Evolutionary conservation across 495 filamentous ascomycete genomes (phyloP), one percentile per base, ranked within the genome.

Genomic region (Aspergillus olivimuriae): DNA sequence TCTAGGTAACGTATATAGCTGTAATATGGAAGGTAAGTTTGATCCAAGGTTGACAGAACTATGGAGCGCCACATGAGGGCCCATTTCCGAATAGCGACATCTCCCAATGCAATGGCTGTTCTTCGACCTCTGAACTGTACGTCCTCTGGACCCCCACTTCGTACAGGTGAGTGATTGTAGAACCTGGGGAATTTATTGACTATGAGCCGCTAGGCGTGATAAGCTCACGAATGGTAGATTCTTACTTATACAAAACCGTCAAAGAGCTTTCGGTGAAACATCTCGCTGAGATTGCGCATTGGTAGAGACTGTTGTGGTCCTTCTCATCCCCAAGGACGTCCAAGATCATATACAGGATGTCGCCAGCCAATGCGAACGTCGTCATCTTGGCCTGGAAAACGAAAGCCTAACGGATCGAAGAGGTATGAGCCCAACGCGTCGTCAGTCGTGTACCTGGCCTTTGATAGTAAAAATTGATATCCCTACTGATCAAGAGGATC

Each of bases 11-110:
- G 77, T 34, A 88, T 74, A 58, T 83, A 87, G 23, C 72, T 68
- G 52, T 77, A 83, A 50, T 91, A 89, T 0, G 83, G 83, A 46
- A 78, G 83, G 21, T 74, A 62, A 0, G 85, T 86, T 47, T 70
- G 60, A 9, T 71, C 76, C 21, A 84, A 41, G 46, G 80, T 80
- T 2, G 86, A 89, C 5, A 79, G 62, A 41, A 86, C 74, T 38
- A 89, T 75, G 5, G 81, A 81, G 24, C 75, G 72, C 86, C 86
- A 89, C 24, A 85, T 61, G 4, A 76, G 66, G 11, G 78, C 71
- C 69, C 79, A 82, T 58, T 74, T 74, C 40, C 57, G 51, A 44
- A 52, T 51, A 35, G 54, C 46, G 24, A 48, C 37, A 23, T 53
- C 43, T 20, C 58, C 52, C 16, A 42, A 34, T 30, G 43, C 20